These are phyloP conservation scores for Cutaneotrichosporon spelunceum DNA, from an alignment of 1,284 basidiomycete species.

Conservation along the genomic window DNA sequence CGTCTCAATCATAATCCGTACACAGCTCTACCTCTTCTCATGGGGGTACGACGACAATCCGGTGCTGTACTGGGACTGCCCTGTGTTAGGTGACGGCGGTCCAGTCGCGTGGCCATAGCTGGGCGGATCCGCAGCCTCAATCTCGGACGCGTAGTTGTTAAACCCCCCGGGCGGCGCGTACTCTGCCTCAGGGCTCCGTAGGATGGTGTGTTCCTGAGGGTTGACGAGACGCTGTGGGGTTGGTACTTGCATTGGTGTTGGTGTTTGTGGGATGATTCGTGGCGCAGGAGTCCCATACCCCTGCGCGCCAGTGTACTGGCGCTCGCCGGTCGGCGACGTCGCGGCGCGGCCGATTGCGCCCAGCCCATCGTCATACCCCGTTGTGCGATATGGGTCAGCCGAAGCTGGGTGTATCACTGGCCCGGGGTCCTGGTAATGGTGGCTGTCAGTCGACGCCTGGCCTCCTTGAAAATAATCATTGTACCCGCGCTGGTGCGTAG, in stretches of 20 bases:
- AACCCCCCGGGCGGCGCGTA: constrained; percentile 1
- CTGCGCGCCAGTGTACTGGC: constrained; percentile 9
- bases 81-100: constrained; percentile 1
- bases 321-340: constrained; percentile 25
- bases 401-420: constrained; percentile 12
- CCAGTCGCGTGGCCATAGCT: constrained; percentile 19
- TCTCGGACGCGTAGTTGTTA: not conserved
- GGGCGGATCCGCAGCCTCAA: constrained; percentile 8
- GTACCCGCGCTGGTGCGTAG: not conserved
- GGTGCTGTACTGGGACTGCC: no score
- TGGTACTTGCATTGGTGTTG: constrained; percentile 14
- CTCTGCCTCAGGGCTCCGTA: constrained; percentile 11
- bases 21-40: constrained; percentile 3
- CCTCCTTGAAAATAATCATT: constrained; percentile 2
- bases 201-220: constrained; percentile 4
- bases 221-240: constrained; percentile 20
- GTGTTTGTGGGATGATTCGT: not conserved
- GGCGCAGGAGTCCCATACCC: constrained; percentile 10
- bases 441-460: not conserved
- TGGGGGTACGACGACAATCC: not conserved
- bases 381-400: not conserved
- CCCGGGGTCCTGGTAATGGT: constrained; percentile 15
- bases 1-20: not conserved
- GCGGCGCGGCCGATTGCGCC: constrained; percentile 40
- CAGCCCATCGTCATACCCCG: constrained; percentile 34